Evolutionary conservation across 768 basidiomycete genomes (phyloP), one percentile per base, ranked within the genome.

Genomic region (Lactifluus volemus): DNA sequence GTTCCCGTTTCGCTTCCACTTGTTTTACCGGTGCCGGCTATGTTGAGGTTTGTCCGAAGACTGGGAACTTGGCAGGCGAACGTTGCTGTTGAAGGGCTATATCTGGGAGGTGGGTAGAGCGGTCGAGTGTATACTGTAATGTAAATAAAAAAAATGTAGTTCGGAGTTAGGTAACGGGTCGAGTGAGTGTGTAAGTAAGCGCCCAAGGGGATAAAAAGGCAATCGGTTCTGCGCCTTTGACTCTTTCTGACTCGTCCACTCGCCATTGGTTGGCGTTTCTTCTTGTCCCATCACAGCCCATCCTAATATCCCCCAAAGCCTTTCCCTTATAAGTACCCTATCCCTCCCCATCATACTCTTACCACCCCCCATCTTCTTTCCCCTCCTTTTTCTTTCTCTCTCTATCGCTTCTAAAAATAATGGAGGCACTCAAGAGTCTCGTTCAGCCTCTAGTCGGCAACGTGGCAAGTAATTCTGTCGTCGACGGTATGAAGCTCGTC

Each of bases 401-500:
- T 38, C 3, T 19, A 9, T 45, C n/a, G 17, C 19, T 25, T 25
- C 25, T 25, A 1, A 25, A 25, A 25, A 25, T 25, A 25, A 66
- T 66, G 65, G 65, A 66, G 30, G 63, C 65, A 12, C 56, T 66
- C 11, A 66, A 66, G 65, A 66, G 64, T 53, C 63, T 66, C 49
- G 65, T 66, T 5, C 65, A 66, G 34, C 65, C 65, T 17, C 55
- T 66, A 0, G 56, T 66, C 5, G 65, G 65, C 34, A 65, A 59
- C 2, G 65, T 64, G 25, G 65, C 65, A 3, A 49, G 65, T n/a
- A 66, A 65, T 30, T 89, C 87, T 52, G 83, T 91, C 77, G 81
- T 92, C 73, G 89, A 92, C 69, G 90, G 89, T 65, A 85, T 91
- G 78, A 92, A 92, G 75, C 87, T 92, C 70, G 90, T 92, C 74